These are phyloP conservation scores for Penicillium palitans DNA, from an alignment of 2,329 filamentous ascomycete species.

Conservation along the genomic window DNA sequence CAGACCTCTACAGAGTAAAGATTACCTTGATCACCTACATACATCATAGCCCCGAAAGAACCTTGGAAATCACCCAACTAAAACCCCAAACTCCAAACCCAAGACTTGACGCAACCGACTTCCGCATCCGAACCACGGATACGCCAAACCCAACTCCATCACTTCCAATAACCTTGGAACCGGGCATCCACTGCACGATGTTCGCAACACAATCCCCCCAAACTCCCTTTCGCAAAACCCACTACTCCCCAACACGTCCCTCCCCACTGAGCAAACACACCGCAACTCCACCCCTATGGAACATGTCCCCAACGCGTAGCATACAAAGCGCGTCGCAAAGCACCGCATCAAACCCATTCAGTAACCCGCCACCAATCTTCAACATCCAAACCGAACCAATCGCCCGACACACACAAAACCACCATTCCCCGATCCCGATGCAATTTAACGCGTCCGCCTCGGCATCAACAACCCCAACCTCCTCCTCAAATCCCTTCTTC, in stretches of 20 bases:
- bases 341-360: neutral
- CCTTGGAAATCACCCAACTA: neutral
- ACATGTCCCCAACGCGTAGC: conserved; percentile 20
- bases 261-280: conserved; percentile 28
- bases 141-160: conserved; percentile 12
- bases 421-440: conserved; percentile 4
- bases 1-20: neutral
- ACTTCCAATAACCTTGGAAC: neutral
- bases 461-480: conserved; percentile 9
- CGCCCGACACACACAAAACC: neutral
- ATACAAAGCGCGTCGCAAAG: neutral
- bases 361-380: neutral
- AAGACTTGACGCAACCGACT: conserved; percentile 15
- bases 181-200: conserved; percentile 21
- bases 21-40: neutral
- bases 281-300: conserved; percentile 22
- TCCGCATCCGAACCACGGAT: conserved; percentile 23
- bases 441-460: neutral
- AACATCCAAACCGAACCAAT: conserved; percentile 8
- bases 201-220: conserved; percentile 29
- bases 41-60: too few relatives aligned
- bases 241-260: conserved; percentile 26
- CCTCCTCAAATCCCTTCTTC: conserved; percentile 16
- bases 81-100: neutral
- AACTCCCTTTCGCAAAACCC: conserved; percentile 26